These are phyloP conservation scores for Kewa caespitosa DNA, from an alignment of 179 eudicot genomes.

Conservation along the genomic window DNA sequence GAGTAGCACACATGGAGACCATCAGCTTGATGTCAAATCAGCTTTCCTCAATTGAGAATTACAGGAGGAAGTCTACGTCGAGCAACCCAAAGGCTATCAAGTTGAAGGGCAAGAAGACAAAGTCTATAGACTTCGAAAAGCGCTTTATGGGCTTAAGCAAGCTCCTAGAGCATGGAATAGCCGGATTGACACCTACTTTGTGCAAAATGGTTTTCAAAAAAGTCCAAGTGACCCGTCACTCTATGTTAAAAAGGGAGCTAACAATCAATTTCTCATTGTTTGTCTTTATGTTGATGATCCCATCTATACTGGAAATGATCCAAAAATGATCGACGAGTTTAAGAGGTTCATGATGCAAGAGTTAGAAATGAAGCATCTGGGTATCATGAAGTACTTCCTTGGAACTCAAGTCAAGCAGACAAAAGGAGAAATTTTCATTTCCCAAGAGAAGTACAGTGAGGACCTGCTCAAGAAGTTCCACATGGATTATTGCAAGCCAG, in stretches of 20 bases:
- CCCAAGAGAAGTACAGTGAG: conserved; percentile 10
- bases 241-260: conserved; percentile 18
- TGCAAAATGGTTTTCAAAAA: neutral
- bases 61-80: conserved; percentile 22
- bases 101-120: neutral
- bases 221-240: conserved; percentile 18
- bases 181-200: neutral
- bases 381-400: conserved; percentile 21
- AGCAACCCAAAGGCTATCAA: neutral
- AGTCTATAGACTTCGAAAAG: neutral
- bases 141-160: neutral
- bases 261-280: conserved; percentile 13
- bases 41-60: conserved; percentile 24
- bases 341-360: conserved; percentile 15
- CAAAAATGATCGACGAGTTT: conserved; percentile 4
- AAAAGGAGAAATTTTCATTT: conserved; percentile 1
- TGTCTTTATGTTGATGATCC: conserved; percentile 29
- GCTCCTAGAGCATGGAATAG: neutral
- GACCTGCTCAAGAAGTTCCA: conserved; percentile 12
- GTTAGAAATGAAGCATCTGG: conserved; percentile 22
- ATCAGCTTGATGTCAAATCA: conserved; percentile 22
- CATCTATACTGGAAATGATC: conserved; percentile 18
- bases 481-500: conserved; percentile 21
- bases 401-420: conserved; percentile 17
- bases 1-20: neutral